Conservation (phyloP, 2,329 filamentous ascomycete species). For the Mycosphaerelloides madeirae region DNA sequence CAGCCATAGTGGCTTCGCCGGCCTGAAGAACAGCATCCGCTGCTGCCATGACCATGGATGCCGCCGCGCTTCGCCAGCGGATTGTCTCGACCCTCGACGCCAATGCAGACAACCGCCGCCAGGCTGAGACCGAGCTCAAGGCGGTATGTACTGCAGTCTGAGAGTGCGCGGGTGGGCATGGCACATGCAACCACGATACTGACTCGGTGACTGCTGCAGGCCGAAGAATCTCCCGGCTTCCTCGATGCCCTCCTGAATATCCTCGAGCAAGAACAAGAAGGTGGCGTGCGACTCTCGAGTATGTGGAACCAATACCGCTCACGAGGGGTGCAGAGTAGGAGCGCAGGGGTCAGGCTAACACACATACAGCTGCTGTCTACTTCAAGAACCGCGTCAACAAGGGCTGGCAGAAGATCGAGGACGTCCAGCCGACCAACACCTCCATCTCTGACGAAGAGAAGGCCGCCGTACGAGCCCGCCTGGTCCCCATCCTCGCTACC, state of each 20-base stretch:
- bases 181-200: slow-evolving; percentile 2
- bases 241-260: slow-evolving; percentile 87
- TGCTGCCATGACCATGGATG: slow-evolving; percentile 56
- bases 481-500: slow-evolving; percentile 82
- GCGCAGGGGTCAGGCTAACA: slow-evolving; percentile 8
- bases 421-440: slow-evolving; percentile 53
- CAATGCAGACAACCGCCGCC: slow-evolving; percentile 68
- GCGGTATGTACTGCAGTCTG: slow-evolving; percentile 53
- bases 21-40: slow-evolving; percentile 12
- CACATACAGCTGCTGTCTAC: slow-evolving; percentile 76
- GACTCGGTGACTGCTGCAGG: slow-evolving; percentile 48
- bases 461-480: slow-evolving; percentile 74
- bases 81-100: slow-evolving; percentile 71
- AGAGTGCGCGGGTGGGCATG: too few relatives aligned
- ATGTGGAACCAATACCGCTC: slow-evolving; percentile 30
- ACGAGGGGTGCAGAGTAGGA: slow-evolving; percentile 3
- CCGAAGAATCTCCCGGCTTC: slow-evolving; percentile 86
- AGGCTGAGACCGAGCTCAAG: slow-evolving; percentile 77
- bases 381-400: slow-evolving; percentile 95
- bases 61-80: slow-evolving; percentile 67
- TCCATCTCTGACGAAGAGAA: slow-evolving; percentile 86
- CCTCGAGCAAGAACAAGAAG: slow-evolving; percentile 80
- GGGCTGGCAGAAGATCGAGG: slow-evolving; percentile 77
- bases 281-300: slow-evolving; percentile 83
- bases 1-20: too few relatives aligned